phyloP scores from a whole-genome alignment of 2,329 filamentous ascomycete species.

The Ambrosiella xylebori region DNA sequence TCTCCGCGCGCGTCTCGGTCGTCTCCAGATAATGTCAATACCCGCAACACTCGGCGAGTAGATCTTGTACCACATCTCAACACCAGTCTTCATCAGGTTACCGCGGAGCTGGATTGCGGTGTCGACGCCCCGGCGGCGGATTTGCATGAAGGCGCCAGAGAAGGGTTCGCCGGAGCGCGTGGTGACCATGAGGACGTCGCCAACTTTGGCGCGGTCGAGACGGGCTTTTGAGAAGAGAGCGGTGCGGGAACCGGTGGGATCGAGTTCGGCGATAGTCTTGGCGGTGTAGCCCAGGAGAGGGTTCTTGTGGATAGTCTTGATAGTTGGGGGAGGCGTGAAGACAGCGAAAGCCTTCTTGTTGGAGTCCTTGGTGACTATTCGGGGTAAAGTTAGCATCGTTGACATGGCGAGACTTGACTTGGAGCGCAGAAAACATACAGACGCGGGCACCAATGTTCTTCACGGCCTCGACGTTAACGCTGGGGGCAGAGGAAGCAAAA shows the following conservation, averaged over 20 bases:
- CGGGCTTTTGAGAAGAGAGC: conserved; percentile 65
- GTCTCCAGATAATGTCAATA: conserved; percentile 84
- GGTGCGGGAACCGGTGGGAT: conserved; percentile 68
- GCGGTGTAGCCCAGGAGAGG: conserved; percentile 51
- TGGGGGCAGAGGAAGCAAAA: conserved; percentile 16
- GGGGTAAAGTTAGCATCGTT: background rate
- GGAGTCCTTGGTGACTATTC: conserved; percentile 11
- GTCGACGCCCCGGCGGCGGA: conserved; percentile 75
- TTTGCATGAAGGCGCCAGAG: conserved; percentile 71
- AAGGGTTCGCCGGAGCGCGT: conserved; percentile 71
- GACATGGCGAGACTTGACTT: too few relatives aligned
- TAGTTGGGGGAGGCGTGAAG: conserved; percentile 18
- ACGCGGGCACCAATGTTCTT: conserved; percentile 15
- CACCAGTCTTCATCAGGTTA: conserved; percentile 67
- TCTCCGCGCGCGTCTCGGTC: conserved; percentile 67
- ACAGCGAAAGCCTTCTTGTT: conserved; percentile 15
- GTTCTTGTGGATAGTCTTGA: conserved; percentile 26
- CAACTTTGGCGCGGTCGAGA: conserved; percentile 61
- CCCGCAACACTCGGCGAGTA: conserved; percentile 79
- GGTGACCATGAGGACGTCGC: conserved; percentile 83
- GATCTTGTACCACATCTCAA: conserved; percentile 97
- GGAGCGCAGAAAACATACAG: conserved; percentile 17
- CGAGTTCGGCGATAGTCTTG: conserved; percentile 55
- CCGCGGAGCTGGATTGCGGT: conserved; percentile 76
- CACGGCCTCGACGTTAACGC: conserved; percentile 19